phyloP scores from a whole-genome alignment of 1,284 basidiomycete species.

The Phellopilus nigrolimitatus region DNA sequence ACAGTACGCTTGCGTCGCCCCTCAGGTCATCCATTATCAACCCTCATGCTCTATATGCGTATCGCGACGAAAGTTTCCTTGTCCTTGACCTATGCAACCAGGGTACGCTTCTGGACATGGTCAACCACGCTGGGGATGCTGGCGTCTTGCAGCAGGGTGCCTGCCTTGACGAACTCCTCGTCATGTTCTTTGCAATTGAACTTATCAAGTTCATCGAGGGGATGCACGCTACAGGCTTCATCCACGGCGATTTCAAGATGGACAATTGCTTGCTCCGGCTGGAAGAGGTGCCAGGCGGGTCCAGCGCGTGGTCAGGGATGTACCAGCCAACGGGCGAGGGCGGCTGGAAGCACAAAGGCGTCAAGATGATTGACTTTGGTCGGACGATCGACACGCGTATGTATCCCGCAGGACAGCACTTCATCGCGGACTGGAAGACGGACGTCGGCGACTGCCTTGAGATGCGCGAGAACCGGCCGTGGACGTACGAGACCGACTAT shows the following conservation, averaged over 20 bases:
- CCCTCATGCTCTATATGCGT: constrained; percentile 76
- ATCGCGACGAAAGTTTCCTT: constrained; percentile 86
- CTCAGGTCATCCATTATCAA: constrained; percentile 65
- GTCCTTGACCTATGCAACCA: constrained; percentile 87
- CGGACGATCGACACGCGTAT: constrained; percentile 83
- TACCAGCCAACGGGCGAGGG: constrained; percentile 75
- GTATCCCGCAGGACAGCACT: constrained; percentile 76
- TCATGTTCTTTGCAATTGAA: constrained; percentile 94
- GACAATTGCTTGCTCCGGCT: constrained; percentile 96
- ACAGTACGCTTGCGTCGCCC: constrained; percentile 53
- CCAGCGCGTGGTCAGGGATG: constrained; percentile 63
- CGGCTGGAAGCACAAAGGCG: constrained; percentile 86
- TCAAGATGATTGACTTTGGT: constrained; percentile 96
- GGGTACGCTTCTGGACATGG: constrained; percentile 89
- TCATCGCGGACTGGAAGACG: constrained; percentile 84
- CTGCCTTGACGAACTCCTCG: constrained; percentile 89
- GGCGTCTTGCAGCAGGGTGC: constrained; percentile 74
- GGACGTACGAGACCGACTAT: constrained; percentile 96
- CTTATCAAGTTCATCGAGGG: constrained; percentile 80
- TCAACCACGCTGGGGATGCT: constrained; percentile 76
- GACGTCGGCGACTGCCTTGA: constrained; percentile 89
- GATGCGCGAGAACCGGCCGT: constrained; percentile 77
- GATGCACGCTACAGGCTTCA: constrained; percentile 78
- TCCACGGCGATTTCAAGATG: constrained; percentile 98
- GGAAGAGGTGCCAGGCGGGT: constrained; percentile 72